Evolutionary conservation across 2,329 filamentous ascomycete species (phyloP), one percentile per base, ranked within the genome.

Genomic region (Meredithiella fracta): DNA sequence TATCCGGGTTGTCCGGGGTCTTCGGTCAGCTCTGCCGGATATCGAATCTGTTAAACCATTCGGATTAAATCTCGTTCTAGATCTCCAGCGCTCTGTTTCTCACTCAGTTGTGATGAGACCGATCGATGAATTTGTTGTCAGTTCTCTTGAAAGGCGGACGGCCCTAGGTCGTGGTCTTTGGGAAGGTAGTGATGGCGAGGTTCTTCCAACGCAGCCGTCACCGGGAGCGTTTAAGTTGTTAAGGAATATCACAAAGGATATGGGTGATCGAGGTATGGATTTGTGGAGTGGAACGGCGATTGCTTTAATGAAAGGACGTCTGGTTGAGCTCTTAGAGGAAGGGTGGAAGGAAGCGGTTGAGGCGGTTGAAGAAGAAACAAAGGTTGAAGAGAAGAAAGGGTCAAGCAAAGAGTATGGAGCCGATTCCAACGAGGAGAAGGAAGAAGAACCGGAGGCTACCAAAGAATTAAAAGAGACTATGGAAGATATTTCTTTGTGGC

Each of bases 271-370:
- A 2, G 90, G 90, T 0, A 72, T 78, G 49, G 91, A 96, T 65
- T 67, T 96, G 2, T 97, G 90, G 90, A 89, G 83, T 54, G 75
- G 79, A 1, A 72, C 73, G 1, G 85, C 86, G 0, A 77, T 90
- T 1, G 62, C 63, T 0, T 70, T 72, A 0, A 63, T 94, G 60
- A 92, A 88, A 67, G 64, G 63, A n/a, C 65, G 72, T 49, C 64
- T 88, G 4, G 66, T 70, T 4, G 66, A 68, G 44, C 68, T 74
- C 51, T 65, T 91, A 1, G 68, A 67, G n/a, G 66, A 67, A 53
- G 62, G 66, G 6, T 80, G 77, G 77, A 63, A 64, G 7, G 65
- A 68, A 47, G 66, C 71, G 55, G 61, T 81, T 56, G 58, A 58
- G 20, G 31, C 61, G 20, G 52, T 67, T 8, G 56, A 54, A 15